A percentile compares a stretch with the other conserved stretches of the same genome.
phyloP scores from a whole-genome alignment of 208 protist species.

The Angomonas desouzai region DNA sequence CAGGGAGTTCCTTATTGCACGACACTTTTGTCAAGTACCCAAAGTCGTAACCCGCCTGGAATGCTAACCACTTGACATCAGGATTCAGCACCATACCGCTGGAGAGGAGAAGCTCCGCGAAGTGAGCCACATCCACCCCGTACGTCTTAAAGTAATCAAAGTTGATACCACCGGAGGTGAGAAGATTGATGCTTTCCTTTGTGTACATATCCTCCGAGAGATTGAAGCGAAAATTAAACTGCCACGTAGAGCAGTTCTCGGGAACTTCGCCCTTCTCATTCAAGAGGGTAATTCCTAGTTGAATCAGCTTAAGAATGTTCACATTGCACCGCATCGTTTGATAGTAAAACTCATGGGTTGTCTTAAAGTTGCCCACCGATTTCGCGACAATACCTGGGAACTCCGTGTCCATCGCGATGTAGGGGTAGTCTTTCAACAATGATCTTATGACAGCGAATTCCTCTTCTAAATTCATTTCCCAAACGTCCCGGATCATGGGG shows the following conservation, averaged over 20 bases:
- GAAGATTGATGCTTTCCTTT: constrained; percentile 97
- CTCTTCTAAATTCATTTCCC: constrained; percentile 95
- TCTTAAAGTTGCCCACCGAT: constrained; percentile 94
- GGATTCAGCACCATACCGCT: constrained; percentile 96
- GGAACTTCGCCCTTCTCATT: constrained; percentile 97
- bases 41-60: constrained; percentile 99
- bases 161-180: constrained; percentile 95
- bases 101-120: constrained; percentile 96
- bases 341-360: constrained; percentile 95
- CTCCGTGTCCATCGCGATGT: constrained; percentile 98
- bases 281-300: constrained; percentile 97
- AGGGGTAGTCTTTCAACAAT: constrained; percentile 96
- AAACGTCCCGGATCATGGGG: constrained; percentile 95
- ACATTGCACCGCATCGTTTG: constrained; percentile 98
- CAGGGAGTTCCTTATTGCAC: constrained; percentile 93
- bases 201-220: constrained; percentile 97
- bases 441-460: constrained; percentile 95
- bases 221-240: constrained; percentile 99
- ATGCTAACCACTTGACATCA: constrained; percentile 97
- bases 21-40: constrained; percentile 97
- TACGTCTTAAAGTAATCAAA: constrained; percentile 94
- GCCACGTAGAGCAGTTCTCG: constrained; percentile 95
- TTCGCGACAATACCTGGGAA: constrained; percentile 98
- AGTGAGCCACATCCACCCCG: constrained; percentile 96
- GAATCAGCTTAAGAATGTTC: constrained; percentile 99